These are phyloP conservation scores for Pueraria montana DNA, from an alignment of 306 rosid genomes.

Conservation along the genomic window DNA sequence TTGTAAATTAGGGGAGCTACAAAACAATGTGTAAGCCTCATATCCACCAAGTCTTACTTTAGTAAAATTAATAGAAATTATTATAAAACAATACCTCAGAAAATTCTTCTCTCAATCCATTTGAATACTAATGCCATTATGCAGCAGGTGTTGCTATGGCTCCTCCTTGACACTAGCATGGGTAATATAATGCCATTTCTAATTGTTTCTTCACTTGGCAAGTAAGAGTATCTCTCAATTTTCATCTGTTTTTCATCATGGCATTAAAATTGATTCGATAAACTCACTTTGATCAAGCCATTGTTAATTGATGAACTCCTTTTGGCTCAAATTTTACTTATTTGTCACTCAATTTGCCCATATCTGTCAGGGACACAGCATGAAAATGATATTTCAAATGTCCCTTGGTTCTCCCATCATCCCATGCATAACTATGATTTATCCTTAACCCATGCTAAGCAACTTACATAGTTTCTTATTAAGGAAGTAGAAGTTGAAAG, in stretches of 20 bases:
- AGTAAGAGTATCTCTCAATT: not conserved
- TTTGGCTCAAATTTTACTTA: constrained; percentile 13
- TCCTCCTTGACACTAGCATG: not conserved
- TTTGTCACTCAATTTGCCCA: not conserved
- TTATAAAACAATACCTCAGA: constrained; percentile 5
- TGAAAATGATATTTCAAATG: constrained; percentile 9
- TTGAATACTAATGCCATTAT: not conserved
- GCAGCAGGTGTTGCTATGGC: not conserved
- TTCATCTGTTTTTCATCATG: not conserved
- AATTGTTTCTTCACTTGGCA: not conserved
- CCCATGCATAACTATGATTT: not conserved
- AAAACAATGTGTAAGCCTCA: not conserved
- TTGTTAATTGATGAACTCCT: constrained; percentile 26
- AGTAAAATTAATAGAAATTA: not conserved
- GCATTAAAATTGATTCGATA: constrained; percentile 9
- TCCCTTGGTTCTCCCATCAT: not conserved
- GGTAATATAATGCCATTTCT: not conserved
- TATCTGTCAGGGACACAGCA: not conserved
- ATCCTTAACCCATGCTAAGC: constrained; percentile 4
- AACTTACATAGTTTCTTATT: not conserved
- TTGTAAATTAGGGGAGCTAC: constrained; percentile 9
- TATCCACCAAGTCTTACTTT: constrained; percentile 23
- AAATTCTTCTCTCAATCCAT: constrained; percentile 8
- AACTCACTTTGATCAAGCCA: not conserved
- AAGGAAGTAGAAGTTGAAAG: constrained; percentile 10